Evolutionary conservation across 805 yeast species (phyloP).

Genomic region (Saccharomyces kudriavzevii): DNA sequence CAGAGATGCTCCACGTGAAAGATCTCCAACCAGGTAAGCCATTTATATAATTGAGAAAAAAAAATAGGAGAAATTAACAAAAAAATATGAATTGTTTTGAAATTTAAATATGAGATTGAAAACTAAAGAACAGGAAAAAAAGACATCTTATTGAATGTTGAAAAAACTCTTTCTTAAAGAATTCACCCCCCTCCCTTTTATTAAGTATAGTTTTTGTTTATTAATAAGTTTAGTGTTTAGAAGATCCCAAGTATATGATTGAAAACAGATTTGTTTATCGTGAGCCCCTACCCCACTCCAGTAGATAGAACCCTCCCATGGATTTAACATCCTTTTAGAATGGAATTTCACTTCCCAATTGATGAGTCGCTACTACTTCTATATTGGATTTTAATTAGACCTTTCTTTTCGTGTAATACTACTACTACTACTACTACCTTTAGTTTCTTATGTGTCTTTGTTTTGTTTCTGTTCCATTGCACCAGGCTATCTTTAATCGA

Average conservation of each 20-base stretch:
- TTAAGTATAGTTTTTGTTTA: slow-evolving; percentile 6
- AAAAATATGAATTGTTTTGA: neutral
- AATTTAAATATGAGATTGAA: neutral
- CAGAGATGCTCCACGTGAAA: slow-evolving; percentile 48
- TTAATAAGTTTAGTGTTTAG: neutral
- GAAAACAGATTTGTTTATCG: neutral
- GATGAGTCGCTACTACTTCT: neutral
- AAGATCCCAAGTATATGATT: neutral
- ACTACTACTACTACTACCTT: neutral
- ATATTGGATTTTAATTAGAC: neutral
- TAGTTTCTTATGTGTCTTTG: neutral
- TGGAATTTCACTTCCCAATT: neutral
- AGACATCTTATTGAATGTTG: neutral
- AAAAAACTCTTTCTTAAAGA: neutral
- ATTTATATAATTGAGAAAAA: slow-evolving; percentile 4
- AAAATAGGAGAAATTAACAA: neutral
- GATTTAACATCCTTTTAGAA: neutral
- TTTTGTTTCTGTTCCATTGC: neutral
- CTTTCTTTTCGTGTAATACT: neutral
- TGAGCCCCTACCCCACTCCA: neutral
- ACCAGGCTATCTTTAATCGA: neutral
- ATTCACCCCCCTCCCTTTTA: neutral
- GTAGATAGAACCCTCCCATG: neutral
- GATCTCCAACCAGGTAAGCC: slow-evolving; percentile 71
- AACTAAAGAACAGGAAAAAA: neutral